Evolutionary conservation across 805 yeast species (phyloP).

Genomic region (Sugiyamaella americana): DNA sequence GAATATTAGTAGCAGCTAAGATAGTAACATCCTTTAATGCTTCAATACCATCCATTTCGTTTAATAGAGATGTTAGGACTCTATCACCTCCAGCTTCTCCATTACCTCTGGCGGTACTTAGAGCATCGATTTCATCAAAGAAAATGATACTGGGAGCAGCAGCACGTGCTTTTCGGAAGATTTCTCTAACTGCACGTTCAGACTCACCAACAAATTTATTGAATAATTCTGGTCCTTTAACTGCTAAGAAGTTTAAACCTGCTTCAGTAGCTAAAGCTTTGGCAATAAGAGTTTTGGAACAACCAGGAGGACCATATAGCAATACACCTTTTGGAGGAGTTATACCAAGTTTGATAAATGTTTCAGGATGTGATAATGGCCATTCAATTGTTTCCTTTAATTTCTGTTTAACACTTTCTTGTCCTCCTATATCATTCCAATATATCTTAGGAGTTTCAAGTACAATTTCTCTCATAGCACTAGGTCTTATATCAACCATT

Average conservation of each 20-base stretch:
- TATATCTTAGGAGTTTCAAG: constrained; percentile 89
- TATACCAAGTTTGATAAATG: constrained; percentile 73
- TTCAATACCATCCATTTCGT: constrained; percentile 97
- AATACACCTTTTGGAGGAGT: constrained; percentile 89
- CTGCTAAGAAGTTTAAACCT: constrained; percentile 87
- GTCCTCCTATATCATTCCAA: constrained; percentile 97
- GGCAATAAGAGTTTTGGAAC: constrained; percentile 92
- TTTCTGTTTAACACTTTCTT: constrained; percentile 70
- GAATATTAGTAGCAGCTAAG: constrained; percentile 94
- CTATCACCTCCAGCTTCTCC: constrained; percentile 59
- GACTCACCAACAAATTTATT: constrained; percentile 96
- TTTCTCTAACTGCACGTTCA: constrained; percentile 87
- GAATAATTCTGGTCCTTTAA: constrained; percentile 93
- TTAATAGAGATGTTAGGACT: constrained; percentile 82
- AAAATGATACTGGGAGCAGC: constrained; percentile 92
- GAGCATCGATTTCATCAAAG: constrained; percentile 95
- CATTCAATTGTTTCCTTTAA: constrained; percentile 86
- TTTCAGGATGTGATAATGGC: constrained; percentile 75
- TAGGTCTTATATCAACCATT: constrained; percentile 75
- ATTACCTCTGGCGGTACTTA: constrained; percentile 67
- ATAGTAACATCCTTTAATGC: constrained; percentile 88
- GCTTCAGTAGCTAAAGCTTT: constrained; percentile 95
- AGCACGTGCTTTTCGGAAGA: constrained; percentile 88
- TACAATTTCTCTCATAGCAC: constrained; percentile 95
- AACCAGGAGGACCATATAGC: constrained; percentile 97